A percentile compares a stretch with the other conserved stretches of the same genome.
These are phyloP conservation scores for Toxicodendron radicans DNA, from an alignment of 345 rosid genomes.

Conservation along the genomic window DNA sequence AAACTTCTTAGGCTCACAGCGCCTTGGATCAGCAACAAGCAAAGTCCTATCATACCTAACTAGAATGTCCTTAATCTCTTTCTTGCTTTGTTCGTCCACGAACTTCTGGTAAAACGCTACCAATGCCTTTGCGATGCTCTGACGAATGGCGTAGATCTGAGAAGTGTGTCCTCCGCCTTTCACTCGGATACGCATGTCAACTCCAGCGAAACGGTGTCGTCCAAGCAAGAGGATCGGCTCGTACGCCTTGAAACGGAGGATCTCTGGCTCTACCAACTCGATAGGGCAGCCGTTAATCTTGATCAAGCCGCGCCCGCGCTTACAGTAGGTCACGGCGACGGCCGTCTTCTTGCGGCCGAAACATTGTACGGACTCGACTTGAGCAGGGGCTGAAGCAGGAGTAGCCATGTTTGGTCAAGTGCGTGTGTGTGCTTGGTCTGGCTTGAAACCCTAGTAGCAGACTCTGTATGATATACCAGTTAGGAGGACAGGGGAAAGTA, in stretches of 20 bases:
- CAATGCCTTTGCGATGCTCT: conserved; percentile 89
- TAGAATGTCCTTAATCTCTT: conserved; percentile 81
- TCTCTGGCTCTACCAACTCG: conserved; percentile 80
- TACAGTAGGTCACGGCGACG: conserved; percentile 82
- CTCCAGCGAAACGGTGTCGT: conserved; percentile 71
- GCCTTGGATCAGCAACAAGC: conserved; percentile 83
- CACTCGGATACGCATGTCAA: conserved; percentile 87
- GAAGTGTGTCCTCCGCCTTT: conserved; percentile 86
- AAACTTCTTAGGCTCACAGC: conserved; percentile 95
- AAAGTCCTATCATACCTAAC: conserved; percentile 80
- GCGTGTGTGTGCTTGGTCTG: background rate
- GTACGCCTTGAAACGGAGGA: conserved; percentile 77
- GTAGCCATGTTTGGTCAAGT: conserved; percentile 31
- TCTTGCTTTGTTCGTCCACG: conserved; percentile 86
- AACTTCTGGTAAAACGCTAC: conserved; percentile 83
- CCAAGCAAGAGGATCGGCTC: conserved; percentile 82
- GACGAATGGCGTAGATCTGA: conserved; percentile 89
- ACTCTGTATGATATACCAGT: background rate
- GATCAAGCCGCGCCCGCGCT: conserved; percentile 64
- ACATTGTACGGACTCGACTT: conserved; percentile 57
- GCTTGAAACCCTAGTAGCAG: background rate
- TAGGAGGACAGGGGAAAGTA: background rate
- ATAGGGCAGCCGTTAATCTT: conserved; percentile 83
- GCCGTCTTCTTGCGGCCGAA: conserved; percentile 91
- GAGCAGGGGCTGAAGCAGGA: conserved; percentile 27